A percentile compares a stretch with the other conserved stretches of the same genome.
These are phyloP conservation scores for Ophiostoma angusticollis DNA, from an alignment of 2,329 filamentous ascomycete species.

Conservation along the genomic window DNA sequence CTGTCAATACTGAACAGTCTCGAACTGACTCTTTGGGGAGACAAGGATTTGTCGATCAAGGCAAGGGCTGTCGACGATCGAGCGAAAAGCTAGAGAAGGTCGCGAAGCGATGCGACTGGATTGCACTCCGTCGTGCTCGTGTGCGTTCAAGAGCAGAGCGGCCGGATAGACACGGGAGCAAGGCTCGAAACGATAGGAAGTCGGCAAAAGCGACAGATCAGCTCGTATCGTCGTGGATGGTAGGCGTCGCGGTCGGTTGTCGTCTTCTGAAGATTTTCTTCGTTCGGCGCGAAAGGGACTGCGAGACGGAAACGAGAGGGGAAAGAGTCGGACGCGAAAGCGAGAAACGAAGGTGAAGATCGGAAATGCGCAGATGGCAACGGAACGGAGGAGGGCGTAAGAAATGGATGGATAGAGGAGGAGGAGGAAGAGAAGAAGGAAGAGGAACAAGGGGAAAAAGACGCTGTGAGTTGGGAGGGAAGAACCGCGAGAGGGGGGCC, in stretches of 20 bases:
- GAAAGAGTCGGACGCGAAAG: background rate
- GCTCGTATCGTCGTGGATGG: background rate
- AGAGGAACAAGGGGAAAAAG: background rate
- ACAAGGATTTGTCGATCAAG: too few relatives aligned
- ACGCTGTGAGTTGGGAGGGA: background rate
- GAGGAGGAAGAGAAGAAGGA: constrained; percentile 1
- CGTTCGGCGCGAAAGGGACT: constrained; percentile 5
- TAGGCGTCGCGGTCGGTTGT: background rate
- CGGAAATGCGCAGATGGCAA: constrained; percentile 8
- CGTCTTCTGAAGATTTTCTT: background rate
- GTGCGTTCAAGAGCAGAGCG: too few relatives aligned
- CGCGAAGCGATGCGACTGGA: too few relatives aligned
- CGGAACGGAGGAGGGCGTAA: background rate
- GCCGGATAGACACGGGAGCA: too few relatives aligned
- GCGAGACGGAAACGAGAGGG: constrained; percentile 3
- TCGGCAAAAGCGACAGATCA: background rate
- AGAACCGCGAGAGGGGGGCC: background rate
- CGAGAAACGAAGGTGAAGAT: background rate
- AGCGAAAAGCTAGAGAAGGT: too few relatives aligned
- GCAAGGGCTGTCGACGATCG: too few relatives aligned
- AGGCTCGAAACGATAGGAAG: background rate
- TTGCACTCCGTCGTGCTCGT: too few relatives aligned
- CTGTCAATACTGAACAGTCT: too few relatives aligned
- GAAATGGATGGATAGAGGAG: constrained; percentile 1
- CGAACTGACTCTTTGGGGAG: too few relatives aligned